Evolutionary conservation across 768 basidiomycete genomes (phyloP).

Genomic region (Cantharellus cinnabarinus): DNA sequence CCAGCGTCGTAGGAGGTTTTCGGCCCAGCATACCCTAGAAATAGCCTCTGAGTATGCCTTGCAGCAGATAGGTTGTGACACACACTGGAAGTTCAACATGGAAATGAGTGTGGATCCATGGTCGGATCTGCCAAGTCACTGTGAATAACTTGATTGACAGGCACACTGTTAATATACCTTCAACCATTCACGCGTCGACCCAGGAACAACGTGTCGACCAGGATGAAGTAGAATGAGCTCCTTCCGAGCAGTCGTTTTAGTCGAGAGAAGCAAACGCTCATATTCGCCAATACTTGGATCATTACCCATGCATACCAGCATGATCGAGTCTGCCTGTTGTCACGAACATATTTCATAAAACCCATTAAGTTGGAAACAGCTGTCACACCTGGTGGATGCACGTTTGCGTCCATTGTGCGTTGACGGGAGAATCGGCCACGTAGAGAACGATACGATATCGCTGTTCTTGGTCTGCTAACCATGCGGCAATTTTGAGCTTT

Average conservation of each 20-base stretch:
- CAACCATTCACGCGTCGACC: slow-evolving; percentile 89
- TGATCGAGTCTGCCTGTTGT: slow-evolving; percentile 68
- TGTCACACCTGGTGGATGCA: slow-evolving; percentile 72
- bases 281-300: slow-evolving; percentile 80
- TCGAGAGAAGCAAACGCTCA: slow-evolving; percentile 75
- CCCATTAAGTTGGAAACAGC: background rate
- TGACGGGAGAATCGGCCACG: slow-evolving; percentile 87
- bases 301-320: slow-evolving; percentile 88
- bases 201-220: slow-evolving; percentile 69
- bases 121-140: slow-evolving; percentile 41
- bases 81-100: slow-evolving; percentile 77
- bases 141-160: background rate
- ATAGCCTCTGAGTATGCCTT: background rate
- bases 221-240: slow-evolving; percentile 88
- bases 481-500: slow-evolving; percentile 81
- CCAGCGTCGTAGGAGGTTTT: slow-evolving; percentile 33
- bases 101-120: slow-evolving; percentile 91
- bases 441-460: slow-evolving; percentile 85
- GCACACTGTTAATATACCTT: slow-evolving; percentile 31
- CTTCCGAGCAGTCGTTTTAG: slow-evolving; percentile 97
- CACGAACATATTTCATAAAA: background rate
- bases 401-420: slow-evolving; percentile 93
- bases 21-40: slow-evolving; percentile 47
- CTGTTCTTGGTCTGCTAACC: slow-evolving; percentile 93
- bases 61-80: background rate